These are phyloP conservation scores for Picea abies DNA, from an alignment of 83 land plant genomes.

Conservation along the genomic window DNA sequence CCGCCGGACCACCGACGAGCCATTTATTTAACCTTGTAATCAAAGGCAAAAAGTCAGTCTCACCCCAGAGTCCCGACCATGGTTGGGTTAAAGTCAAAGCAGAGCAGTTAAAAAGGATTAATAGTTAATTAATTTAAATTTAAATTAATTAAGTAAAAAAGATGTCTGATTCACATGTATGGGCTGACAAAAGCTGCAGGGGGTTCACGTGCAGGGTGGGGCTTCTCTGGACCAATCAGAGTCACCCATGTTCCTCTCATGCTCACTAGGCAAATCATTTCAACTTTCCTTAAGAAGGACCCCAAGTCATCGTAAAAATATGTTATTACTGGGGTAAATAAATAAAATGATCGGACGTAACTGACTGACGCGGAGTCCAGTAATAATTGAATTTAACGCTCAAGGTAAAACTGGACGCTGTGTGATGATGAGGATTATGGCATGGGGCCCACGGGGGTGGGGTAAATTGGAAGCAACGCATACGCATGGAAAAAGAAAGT, in stretches of 20 bases:
- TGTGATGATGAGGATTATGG: neutral
- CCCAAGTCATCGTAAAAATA: neutral
- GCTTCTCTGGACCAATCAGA: neutral
- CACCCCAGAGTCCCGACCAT: neutral
- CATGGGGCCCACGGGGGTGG: neutral
- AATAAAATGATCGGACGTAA: neutral
- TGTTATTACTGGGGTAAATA: neutral
- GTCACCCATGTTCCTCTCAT: too few species aligned
- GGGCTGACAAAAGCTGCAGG: constrained; percentile 16
- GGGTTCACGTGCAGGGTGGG: constrained; percentile 8
- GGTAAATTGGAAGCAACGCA: constrained; percentile 10
- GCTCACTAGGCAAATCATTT: neutral
- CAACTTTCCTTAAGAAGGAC: neutral
- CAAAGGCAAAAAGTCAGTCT: neutral
- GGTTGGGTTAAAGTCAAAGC: constrained; percentile 8
- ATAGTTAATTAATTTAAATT: neutral
- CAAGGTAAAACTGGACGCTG: neutral
- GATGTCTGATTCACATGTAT: constrained; percentile 9
- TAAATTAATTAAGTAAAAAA: neutral
- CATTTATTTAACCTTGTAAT: neutral
- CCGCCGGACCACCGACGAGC: neutral
- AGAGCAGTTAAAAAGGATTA: neutral
- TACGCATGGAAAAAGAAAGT: neutral
- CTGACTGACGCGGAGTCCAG: too few species aligned
- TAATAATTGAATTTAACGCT: neutral